Evolutionary conservation across 2,329 filamentous ascomycete species (phyloP), one percentile per base, ranked within the genome.

Genomic region (Botrytis sinoallii): DNA sequence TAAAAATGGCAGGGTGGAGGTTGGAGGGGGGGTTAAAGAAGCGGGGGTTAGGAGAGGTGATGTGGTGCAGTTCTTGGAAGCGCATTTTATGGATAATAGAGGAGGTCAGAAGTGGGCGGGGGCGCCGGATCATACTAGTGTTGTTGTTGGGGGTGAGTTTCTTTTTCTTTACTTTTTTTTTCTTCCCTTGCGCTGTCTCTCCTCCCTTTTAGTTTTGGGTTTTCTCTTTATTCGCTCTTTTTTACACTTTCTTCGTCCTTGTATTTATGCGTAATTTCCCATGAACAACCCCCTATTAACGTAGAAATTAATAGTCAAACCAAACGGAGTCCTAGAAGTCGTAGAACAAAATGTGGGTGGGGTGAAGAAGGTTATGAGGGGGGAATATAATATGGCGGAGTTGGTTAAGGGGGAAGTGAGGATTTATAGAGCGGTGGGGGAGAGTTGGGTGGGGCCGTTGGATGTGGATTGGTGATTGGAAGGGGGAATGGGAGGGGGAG

Each of bases 51-150:
- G 74, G 10, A 75, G 79, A 46, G 82, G 82, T 4, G 82, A 83
- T 75, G 78, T 83, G n/a, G 69, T 83, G 16, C 81, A 83, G 68
- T 78, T 83, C 48, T 77, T 78, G 9, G 76, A 75, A 22, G 77
- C 80, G 32, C 75, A 79, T 52, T 82, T 82, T 74, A 77, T 78
- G 60, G 73, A 72, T 32, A 70, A 72, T 48, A 75, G 78, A 72
- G 80, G 79, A 1, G 75, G 77, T 18, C 66, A 76, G 75, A 78
- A 75, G 61, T 79, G 77, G 75, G 80, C 80, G 12, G 81, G 79
- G n/a, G 76, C 61, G 32, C 80, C 80, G 22, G 79, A 82, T 76
- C 81, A 83, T 77, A 82, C 81, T 6, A 78, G 81, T 70, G 77
- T 82, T 63, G 70, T 82, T 35, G 79, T 77, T 64, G 77, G 74